Evolutionary conservation across 2,329 filamentous ascomycete species (phyloP).

Genomic region (Aureobasidium zeae): DNA sequence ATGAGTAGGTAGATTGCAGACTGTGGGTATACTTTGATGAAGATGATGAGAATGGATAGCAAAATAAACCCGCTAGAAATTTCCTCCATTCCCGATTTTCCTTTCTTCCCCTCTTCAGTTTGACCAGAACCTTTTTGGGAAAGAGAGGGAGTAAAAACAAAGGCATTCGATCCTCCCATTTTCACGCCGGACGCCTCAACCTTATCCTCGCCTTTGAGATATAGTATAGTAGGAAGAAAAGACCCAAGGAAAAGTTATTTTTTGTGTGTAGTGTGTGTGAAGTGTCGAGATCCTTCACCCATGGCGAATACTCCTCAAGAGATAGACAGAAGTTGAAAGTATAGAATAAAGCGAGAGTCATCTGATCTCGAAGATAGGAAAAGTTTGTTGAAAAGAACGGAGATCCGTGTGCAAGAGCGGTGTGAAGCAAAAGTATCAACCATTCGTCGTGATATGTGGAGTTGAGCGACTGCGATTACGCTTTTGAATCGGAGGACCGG

Average conservation of each 20-base stretch:
- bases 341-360: conserved; percentile 9
- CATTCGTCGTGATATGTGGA: conserved; percentile 9
- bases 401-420: conserved; percentile 1
- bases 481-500: background rate
- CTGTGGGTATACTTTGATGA: too few species aligned
- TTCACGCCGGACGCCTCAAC: conserved; percentile 10
- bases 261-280: conserved; percentile 4
- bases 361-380: conserved; percentile 9
- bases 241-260: conserved; percentile 1
- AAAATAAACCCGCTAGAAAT: too few species aligned
- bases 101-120: too few species aligned
- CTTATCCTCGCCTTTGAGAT: conserved; percentile 3
- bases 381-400: background rate
- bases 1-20: too few species aligned
- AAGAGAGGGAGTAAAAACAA: too few species aligned
- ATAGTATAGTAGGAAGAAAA: background rate
- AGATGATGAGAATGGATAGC: too few species aligned
- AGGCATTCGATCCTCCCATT: conserved; percentile 2
- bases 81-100: too few species aligned
- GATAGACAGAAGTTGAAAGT: conserved; percentile 8
- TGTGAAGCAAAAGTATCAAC: conserved; percentile 5
- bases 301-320: conserved; percentile 1
- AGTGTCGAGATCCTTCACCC: conserved; percentile 3
- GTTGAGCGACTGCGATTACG: background rate
- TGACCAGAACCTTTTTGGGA: too few species aligned